Percentiles rank a stretch among this genome's conserved stretches.
phyloP scores from a whole-genome alignment of 106 monocot species.

The Xerophyta viscosa region DNA sequence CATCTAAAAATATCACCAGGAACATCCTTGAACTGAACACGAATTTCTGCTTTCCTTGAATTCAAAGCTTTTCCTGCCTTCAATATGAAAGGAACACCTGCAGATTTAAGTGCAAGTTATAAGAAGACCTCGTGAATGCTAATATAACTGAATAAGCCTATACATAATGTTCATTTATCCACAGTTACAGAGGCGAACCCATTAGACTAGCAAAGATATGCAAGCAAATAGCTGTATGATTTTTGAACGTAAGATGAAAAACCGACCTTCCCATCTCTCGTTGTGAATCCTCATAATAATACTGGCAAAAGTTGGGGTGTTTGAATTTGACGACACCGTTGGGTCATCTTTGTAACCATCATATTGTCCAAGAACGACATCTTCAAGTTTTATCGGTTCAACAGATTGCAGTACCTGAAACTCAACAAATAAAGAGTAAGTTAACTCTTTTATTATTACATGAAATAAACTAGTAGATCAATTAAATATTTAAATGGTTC shows the following conservation, averaged over 20 bases:
- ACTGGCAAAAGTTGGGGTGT: constrained; percentile 93
- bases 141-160: too few relatives aligned
- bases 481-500: neutral
- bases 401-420: constrained; percentile 95
- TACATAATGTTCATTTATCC: too few relatives aligned
- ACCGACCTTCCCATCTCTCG: constrained; percentile 99
- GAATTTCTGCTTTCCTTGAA: constrained; percentile 94
- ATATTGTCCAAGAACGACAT: constrained; percentile 96
- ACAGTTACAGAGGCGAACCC: too few relatives aligned
- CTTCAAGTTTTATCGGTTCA: constrained; percentile 64
- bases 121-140: too few relatives aligned
- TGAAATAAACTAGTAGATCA: neutral
- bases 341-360: constrained; percentile 93
- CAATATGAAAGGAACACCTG: constrained; percentile 96
- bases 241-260: neutral
- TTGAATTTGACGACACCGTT: constrained; percentile 78
- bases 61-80: constrained; percentile 98
- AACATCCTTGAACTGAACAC: constrained; percentile 97
- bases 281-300: constrained; percentile 77
- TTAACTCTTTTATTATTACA: neutral
- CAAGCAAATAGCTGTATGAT: too few relatives aligned
- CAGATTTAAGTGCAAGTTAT: too few relatives aligned
- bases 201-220: too few relatives aligned
- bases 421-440: neutral
- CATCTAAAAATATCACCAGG: constrained; percentile 95